phyloP scores from a whole-genome alignment of 192 early-diverging fungal genomes.

The Backusella westeae region DNA sequence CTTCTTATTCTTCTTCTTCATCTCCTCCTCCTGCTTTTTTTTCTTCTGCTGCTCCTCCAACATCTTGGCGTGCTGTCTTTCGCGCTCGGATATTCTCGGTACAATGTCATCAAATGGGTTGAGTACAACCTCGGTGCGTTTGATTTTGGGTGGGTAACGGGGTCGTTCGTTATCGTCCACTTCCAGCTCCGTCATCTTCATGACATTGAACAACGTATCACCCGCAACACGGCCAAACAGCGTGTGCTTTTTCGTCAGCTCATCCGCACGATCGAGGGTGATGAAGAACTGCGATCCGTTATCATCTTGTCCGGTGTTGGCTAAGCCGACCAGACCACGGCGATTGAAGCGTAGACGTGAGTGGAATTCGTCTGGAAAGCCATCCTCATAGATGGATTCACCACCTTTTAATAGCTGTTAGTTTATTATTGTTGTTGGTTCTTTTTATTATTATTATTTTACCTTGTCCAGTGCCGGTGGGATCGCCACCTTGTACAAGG shows the following conservation, averaged over 20 bases:
- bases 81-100: conserved; percentile 55
- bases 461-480: conserved; percentile 75
- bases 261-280: conserved; percentile 79
- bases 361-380: conserved; percentile 92
- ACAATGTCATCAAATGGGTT: conserved; percentile 95
- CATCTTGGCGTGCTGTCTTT: conserved; percentile 27
- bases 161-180: conserved; percentile 81
- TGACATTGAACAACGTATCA: conserved; percentile 86
- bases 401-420: conserved; percentile 55
- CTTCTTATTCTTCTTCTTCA: conserved; percentile 22
- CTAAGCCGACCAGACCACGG: conserved; percentile 88
- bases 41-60: conserved; percentile 37
- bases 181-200: conserved; percentile 84
- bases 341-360: conserved; percentile 85
- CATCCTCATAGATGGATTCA: conserved; percentile 80
- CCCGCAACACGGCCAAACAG: conserved; percentile 93
- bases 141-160: conserved; percentile 68
- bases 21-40: background rate
- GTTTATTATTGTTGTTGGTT: background rate
- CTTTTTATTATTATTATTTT: background rate
- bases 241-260: conserved; percentile 87
- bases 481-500: conserved; percentile 95
- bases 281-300: conserved; percentile 96
- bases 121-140: conserved; percentile 60
- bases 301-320: conserved; percentile 76